A percentile compares a stretch with the other conserved stretches of the same genome.
These are phyloP conservation scores for Saussurea involucrata DNA, from an alignment of 129 eudicot genomes.

Conservation along the genomic window DNA sequence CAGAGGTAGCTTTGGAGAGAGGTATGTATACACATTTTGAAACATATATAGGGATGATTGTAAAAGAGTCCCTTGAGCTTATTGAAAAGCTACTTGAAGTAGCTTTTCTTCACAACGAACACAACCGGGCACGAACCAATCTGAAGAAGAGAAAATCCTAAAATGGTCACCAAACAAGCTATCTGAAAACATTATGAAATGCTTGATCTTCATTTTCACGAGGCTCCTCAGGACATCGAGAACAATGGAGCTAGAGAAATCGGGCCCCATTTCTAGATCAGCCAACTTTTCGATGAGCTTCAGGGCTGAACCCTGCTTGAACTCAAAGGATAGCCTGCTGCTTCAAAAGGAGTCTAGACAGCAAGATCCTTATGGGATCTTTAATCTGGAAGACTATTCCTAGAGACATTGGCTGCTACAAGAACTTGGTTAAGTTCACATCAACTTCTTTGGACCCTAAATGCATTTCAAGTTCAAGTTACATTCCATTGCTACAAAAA, in stretches of 20 bases:
- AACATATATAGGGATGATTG: too few relatives aligned
- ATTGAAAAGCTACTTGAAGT: too few relatives aligned
- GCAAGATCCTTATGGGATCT: conserved; percentile 88
- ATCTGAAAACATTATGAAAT: conserved; percentile 91
- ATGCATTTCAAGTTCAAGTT: conserved; percentile 80
- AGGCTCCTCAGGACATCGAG: conserved; percentile 76
- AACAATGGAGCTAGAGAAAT: conserved; percentile 79
- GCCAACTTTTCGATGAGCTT: conserved; percentile 76
- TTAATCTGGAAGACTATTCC: conserved; percentile 71
- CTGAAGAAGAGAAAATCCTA: conserved; percentile 55
- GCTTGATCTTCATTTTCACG: conserved; percentile 69
- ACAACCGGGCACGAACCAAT: conserved; percentile 33
- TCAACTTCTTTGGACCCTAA: conserved; percentile 82
- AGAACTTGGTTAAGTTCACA: conserved; percentile 83
- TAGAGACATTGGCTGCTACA: conserved; percentile 93
- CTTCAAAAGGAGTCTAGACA: conserved; percentile 84
- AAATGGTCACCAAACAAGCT: conserved; percentile 85
- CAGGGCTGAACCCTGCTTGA: conserved; percentile 68
- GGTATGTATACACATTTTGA: conserved; percentile 41
- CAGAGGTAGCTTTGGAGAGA: conserved; percentile 85
- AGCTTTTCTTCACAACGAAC: conserved; percentile 26
- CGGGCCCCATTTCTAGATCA: conserved; percentile 78
- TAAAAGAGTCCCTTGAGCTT: too few relatives aligned
- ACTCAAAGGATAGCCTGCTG: conserved; percentile 51
- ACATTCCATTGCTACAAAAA: conserved; percentile 71